These are phyloP conservation scores for Corymbia maculata DNA, from an alignment of 345 rosid species.

Conservation along the genomic window DNA sequence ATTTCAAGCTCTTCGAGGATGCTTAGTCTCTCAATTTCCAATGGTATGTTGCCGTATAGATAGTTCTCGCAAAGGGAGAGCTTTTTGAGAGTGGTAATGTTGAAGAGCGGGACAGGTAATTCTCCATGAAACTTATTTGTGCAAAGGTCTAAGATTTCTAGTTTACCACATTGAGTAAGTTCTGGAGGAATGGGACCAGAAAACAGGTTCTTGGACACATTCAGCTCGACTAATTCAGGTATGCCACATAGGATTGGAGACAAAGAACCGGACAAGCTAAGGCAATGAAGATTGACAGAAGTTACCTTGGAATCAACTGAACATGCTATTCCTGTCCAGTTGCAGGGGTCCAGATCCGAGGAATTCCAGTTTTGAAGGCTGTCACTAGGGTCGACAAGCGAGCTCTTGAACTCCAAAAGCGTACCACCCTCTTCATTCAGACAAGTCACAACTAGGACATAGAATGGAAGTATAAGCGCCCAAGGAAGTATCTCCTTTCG, in stretches of 20 bases:
- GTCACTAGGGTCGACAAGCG: constrained; percentile 33
- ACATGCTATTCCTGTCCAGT: constrained; percentile 62
- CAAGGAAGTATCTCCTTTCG: constrained; percentile 1
- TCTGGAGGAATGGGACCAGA: constrained; percentile 50
- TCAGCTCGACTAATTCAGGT: constrained; percentile 23
- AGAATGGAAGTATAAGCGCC: constrained; percentile 12
- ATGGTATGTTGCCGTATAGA: constrained; percentile 48
- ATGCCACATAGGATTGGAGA: constrained; percentile 53
- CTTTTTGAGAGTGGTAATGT: constrained; percentile 30
- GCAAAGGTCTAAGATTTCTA: constrained; percentile 50
- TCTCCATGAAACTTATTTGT: constrained; percentile 67
- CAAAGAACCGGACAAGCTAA: constrained; percentile 55
- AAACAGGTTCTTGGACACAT: constrained; percentile 41
- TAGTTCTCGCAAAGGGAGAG: constrained; percentile 45
- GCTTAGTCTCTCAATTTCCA: constrained; percentile 35
- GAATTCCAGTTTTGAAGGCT: constrained; percentile 49
- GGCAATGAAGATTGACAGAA: constrained; percentile 36
- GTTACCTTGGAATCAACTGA: constrained; percentile 24
- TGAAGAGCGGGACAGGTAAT: constrained; percentile 42
- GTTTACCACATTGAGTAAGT: constrained; percentile 24
- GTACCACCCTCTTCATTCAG: constrained; percentile 40
- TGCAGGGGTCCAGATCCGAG: constrained; percentile 48
- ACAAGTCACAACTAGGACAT: constrained; percentile 19
- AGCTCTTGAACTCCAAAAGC: constrained; percentile 48
- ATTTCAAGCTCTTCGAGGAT: constrained; percentile 56